Conservation (phyloP, 129 eudicot genomes). For the Flaveria ramosissima region DNA sequence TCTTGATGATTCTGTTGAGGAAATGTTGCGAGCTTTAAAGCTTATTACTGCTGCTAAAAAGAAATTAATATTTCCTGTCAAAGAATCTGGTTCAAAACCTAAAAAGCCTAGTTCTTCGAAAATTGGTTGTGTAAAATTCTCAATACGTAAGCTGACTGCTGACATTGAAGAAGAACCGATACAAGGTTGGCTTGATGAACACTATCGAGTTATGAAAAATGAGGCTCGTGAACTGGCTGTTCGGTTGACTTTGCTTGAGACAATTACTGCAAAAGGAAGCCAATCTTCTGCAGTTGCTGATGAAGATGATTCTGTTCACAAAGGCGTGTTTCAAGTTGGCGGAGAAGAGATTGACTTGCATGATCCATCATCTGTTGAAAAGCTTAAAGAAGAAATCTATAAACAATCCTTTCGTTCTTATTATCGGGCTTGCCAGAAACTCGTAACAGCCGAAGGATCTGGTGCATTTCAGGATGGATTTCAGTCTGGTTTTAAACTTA, state of each 20-base stretch:
- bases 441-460: constrained; percentile 70
- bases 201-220: constrained; percentile 71
- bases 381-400: constrained; percentile 76
- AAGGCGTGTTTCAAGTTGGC: constrained; percentile 42
- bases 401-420: constrained; percentile 81
- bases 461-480: constrained; percentile 87
- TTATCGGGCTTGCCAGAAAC: constrained; percentile 79
- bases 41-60: constrained; percentile 77
- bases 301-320: constrained; percentile 46
- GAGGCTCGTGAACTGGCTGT: constrained; percentile 97
- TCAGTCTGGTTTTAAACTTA: constrained; percentile 89
- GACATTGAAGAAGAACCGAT: constrained; percentile 95
- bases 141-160: constrained; percentile 78
- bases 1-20: constrained; percentile 92
- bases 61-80: constrained; percentile 52
- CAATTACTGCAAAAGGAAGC: constrained; percentile 44
- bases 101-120: constrained; percentile 66
- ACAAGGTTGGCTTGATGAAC: constrained; percentile 99
- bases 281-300: constrained; percentile 53
- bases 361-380: constrained; percentile 60
- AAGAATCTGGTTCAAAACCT: constrained; percentile 60
- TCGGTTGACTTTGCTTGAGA: constrained; percentile 71
- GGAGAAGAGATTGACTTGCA: constrained; percentile 65
- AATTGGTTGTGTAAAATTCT: constrained; percentile 69
- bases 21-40: constrained; percentile 89